A percentile compares a stretch with the other conserved stretches of the same genome.
Evolutionary conservation across 306 rosid species (phyloP).

Genomic region (Quercus gilva): DNA sequence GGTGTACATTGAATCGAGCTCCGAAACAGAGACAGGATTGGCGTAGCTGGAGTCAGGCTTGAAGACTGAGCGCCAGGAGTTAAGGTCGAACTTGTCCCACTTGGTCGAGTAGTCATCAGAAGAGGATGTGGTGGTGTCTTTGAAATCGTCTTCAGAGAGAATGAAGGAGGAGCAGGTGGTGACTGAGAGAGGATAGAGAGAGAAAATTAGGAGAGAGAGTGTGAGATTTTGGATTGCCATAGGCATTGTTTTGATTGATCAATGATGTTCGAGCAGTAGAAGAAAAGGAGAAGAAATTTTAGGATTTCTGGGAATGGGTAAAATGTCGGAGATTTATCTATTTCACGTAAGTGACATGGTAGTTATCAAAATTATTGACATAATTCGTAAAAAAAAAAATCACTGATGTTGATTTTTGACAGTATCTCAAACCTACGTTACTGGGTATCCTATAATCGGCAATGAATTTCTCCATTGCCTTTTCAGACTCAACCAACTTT

Average conservation of each 20-base stretch:
- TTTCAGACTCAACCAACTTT: too few relatives aligned
- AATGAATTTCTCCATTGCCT: too few relatives aligned
- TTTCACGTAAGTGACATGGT: too few relatives aligned
- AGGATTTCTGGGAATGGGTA: too few relatives aligned
- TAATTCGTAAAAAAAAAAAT: too few relatives aligned
- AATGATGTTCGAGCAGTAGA: too few relatives aligned
- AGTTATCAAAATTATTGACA: too few relatives aligned
- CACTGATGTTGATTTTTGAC: too few relatives aligned
- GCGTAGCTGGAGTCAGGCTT: conserved; percentile 45
- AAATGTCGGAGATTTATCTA: too few relatives aligned
- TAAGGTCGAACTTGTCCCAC: conserved; percentile 95
- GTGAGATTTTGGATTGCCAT: conserved; percentile 16
- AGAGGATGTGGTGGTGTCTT: conserved; percentile 23
- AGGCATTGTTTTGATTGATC: conserved; percentile 23
- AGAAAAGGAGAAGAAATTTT: too few relatives aligned
- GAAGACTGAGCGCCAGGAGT: conserved; percentile 85
- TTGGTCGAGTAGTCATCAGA: conserved; percentile 45
- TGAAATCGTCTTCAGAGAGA: conserved; percentile 75
- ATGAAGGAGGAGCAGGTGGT: conserved; percentile 65
- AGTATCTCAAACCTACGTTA: too few relatives aligned
- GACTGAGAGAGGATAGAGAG: conserved; percentile 35
- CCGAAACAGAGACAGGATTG: conserved; percentile 1
- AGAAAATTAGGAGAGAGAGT: conserved; percentile 41
- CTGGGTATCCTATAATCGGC: too few relatives aligned
- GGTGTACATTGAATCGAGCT: conserved; percentile 43